Base-by-base conservation (phyloP, 352 stramenopile species). In the Pythium plurisporium region DNA sequence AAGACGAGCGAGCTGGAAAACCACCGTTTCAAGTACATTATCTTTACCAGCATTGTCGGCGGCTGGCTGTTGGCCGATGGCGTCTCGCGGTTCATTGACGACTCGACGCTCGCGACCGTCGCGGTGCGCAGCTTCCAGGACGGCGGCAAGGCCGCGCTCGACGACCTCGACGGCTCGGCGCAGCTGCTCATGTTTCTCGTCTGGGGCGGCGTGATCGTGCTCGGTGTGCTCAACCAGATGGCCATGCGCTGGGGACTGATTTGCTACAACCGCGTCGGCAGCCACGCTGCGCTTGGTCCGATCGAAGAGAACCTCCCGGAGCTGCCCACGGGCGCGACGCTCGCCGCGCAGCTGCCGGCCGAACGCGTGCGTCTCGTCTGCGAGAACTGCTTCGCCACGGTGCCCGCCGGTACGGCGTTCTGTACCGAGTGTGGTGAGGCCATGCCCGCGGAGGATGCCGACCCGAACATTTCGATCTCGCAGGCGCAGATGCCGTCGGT, bases 221-320 rank as follows among this genome's bases (percentile, higher is more conserved):
- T 92, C 38, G 86, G 86, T 20, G 36, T 72, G 5, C 53, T 92
- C 7, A 95, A 95, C 71, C 86, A 95, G 59, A 57, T 91, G 25
- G 67, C 73, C 15, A 95, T 95, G 86, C 86, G 86, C 19, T 95
- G 86, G 86, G 86, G 86, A 14, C 75, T 95, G 25, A 54, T 84
- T n/a, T 95, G 86, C 73, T 95, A 95, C 79, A 95, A 95, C 74
- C 82, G 82, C 27, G 86, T 95, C 5, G 86, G 86, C 11, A 69
- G 68, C 7, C 86, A 93, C 66, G 79, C 82, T 0, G 68, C 80
- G 44, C 59, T 93, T 0, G 74, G 76, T 5, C 77, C 78, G 0
- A 73, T 95, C 12, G 73, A 82, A 20, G 86, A 95, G 55, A 79
- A 80, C 14, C 60, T 92, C 34, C 81, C 81, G 0, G 86, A 93